phyloP scores from a whole-genome alignment of 495 filamentous ascomycete species.

The Hyaloscypha finlandica region DNA sequence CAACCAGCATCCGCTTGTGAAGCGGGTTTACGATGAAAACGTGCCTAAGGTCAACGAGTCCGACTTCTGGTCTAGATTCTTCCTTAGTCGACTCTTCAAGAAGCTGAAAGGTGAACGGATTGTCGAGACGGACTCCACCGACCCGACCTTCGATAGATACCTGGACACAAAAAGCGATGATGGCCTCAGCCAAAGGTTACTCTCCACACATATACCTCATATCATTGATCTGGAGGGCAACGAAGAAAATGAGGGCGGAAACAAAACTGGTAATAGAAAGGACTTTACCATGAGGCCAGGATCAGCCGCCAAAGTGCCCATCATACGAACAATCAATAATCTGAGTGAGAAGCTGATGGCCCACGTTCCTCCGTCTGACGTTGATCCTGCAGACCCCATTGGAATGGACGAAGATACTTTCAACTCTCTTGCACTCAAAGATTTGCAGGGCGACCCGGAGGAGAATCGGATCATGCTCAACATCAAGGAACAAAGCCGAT shows the following conservation, averaged over 20 bases:
- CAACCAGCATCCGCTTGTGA: conserved; percentile 87
- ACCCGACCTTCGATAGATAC: conserved; percentile 83
- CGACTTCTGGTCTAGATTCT: conserved; percentile 92
- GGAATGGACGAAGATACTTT: conserved; percentile 77
- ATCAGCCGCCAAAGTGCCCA: conserved; percentile 66
- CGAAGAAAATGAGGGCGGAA: conserved; percentile 76
- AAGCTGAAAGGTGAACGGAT: conserved; percentile 88
- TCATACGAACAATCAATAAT: conserved; percentile 82
- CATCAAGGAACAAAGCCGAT: conserved; percentile 79
- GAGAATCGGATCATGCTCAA: conserved; percentile 79
- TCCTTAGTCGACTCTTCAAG: conserved; percentile 84
- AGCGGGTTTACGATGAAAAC: conserved; percentile 88
- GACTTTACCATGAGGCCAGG: conserved; percentile 84
- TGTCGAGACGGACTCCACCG: conserved; percentile 68
- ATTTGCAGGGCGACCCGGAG: conserved; percentile 73
- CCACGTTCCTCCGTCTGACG: conserved; percentile 76
- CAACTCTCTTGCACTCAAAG: conserved; percentile 72
- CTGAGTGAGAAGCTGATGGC: conserved; percentile 90
- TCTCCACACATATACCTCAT: conserved; percentile 69
- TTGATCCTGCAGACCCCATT: conserved; percentile 57
- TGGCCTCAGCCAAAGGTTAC: conserved; percentile 49
- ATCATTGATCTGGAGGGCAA: conserved; percentile 93
- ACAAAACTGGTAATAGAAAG: conserved; percentile 74
- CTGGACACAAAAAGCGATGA: conserved; percentile 66
- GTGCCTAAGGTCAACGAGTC: conserved; percentile 79